These are phyloP conservation scores for Pseudozyma thailandica DNA, from an alignment of 1,284 basidiomycete genomes.

Conservation along the genomic window DNA sequence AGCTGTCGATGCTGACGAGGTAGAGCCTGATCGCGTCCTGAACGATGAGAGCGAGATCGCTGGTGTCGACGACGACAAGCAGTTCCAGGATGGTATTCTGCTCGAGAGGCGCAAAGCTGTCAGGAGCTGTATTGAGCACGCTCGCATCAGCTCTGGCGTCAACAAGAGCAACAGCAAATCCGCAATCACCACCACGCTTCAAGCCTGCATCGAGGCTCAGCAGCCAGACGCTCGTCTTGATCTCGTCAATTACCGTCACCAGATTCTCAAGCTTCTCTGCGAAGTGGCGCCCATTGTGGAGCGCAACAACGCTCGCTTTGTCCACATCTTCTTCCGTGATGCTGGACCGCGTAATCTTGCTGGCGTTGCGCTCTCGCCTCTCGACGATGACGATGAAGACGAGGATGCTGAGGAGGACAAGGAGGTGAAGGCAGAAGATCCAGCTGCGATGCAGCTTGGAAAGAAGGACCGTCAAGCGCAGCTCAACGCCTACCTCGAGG, in stretches of 20 bases:
- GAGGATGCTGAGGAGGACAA: slow-evolving; percentile 14
- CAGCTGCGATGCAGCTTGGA: slow-evolving; percentile 31
- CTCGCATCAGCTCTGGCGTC: slow-evolving; percentile 24
- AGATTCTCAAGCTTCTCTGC: slow-evolving; percentile 56
- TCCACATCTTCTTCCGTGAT: slow-evolving; percentile 54
- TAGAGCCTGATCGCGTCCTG: slow-evolving; percentile 34
- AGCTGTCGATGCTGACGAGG: slow-evolving; percentile 24
- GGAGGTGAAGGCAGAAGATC: slow-evolving; percentile 13
- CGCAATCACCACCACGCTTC: slow-evolving; percentile 31
- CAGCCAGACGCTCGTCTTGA: slow-evolving; percentile 53
- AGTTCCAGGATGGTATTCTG: slow-evolving; percentile 57
- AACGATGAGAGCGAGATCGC: slow-evolving; percentile 40
- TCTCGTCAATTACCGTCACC: slow-evolving; percentile 58
- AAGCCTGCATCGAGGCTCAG: slow-evolving; percentile 37
- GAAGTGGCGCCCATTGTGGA: slow-evolving; percentile 48
- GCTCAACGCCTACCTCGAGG: slow-evolving; percentile 75
- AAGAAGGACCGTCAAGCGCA: slow-evolving; percentile 51
- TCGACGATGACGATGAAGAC: slow-evolving; percentile 40
- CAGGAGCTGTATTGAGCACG: slow-evolving; percentile 43
- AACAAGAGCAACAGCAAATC: slow-evolving; percentile 2
- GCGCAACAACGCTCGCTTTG: slow-evolving; percentile 54
- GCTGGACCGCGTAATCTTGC: slow-evolving; percentile 49
- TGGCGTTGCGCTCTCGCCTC: slow-evolving; percentile 34
- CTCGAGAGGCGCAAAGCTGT: slow-evolving; percentile 36
- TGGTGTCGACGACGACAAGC: slow-evolving; percentile 49